Conservation (phyloP, 2,329 filamentous ascomycete species). For the Byssochlamys sp. region DNA sequence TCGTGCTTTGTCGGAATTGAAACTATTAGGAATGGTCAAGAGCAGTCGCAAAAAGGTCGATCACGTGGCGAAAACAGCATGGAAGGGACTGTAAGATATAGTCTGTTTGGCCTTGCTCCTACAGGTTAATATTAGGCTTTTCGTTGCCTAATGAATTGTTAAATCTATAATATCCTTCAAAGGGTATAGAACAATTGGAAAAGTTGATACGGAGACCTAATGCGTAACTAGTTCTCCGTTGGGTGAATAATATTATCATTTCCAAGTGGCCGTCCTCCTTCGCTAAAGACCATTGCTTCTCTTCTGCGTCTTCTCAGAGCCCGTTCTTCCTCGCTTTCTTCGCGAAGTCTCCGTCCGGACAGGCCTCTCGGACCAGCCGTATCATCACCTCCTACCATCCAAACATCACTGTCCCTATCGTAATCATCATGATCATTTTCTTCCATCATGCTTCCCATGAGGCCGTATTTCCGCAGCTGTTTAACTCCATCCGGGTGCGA, state of each 20-base stretch:
- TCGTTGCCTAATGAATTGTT: neutral
- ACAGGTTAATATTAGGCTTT: no score
- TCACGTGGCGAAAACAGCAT: slow-evolving; percentile 73
- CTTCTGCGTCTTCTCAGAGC: slow-evolving; percentile 64
- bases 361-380: slow-evolving; percentile 34
- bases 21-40: slow-evolving; percentile 78
- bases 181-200: neutral
- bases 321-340: slow-evolving; percentile 46
- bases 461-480: slow-evolving; percentile 33
- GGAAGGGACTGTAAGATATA: slow-evolving; percentile 52
- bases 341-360: slow-evolving; percentile 23
- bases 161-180: neutral
- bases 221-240: slow-evolving; percentile 22
- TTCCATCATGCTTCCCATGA: slow-evolving; percentile 34
- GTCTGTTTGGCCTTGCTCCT: neutral
- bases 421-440: slow-evolving; percentile 48
- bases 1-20: slow-evolving; percentile 71
- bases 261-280: slow-evolving; percentile 65
- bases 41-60: slow-evolving; percentile 83
- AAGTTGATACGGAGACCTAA: neutral
- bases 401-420: slow-evolving; percentile 39
- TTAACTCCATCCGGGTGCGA: slow-evolving; percentile 29
- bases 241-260: slow-evolving; percentile 71
- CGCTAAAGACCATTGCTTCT: slow-evolving; percentile 84
- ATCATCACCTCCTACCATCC: slow-evolving; percentile 46